A percentile compares a stretch with the other conserved stretches of the same genome.
Evolutionary conservation across 2,329 filamentous ascomycete species (phyloP).

Genomic region (Chaetomium strumarium): DNA sequence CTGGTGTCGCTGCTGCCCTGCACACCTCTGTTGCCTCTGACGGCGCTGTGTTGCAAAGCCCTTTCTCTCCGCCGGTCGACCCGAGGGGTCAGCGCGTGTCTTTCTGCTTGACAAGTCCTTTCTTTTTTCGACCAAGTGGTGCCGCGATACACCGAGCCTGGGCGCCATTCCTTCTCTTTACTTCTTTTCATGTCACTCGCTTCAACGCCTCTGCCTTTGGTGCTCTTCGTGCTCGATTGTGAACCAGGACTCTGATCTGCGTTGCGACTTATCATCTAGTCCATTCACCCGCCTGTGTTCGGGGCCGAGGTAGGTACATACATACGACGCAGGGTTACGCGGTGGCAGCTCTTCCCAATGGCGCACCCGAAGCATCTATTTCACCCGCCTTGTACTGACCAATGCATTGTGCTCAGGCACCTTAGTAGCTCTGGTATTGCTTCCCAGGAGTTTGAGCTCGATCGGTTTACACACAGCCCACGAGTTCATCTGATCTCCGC

Average conservation of each 20-base stretch:
- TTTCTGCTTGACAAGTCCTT: background rate
- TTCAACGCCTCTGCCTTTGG: too few species aligned
- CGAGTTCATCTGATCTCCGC: conserved; percentile 5
- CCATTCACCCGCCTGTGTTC: background rate
- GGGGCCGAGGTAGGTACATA: background rate
- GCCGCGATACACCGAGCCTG: background rate
- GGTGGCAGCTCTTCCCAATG: too few species aligned
- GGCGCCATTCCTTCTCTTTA: background rate
- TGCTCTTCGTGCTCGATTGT: background rate
- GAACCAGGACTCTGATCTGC: background rate
- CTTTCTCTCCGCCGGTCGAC: background rate
- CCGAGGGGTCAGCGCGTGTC: background rate
- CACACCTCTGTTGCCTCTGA: background rate
- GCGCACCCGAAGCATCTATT: too few species aligned
- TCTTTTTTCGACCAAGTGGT: background rate
- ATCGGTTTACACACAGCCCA: too few species aligned
- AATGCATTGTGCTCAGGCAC: too few species aligned
- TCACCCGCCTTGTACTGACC: too few species aligned
- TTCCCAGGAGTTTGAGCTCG: too few species aligned
- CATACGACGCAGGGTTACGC: too few species aligned
- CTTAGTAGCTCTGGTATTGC: background rate
- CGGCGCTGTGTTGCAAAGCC: background rate
- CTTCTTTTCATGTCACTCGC: background rate
- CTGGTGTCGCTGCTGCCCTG: background rate
- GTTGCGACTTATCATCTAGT: background rate